These are phyloP conservation scores for Mariannaea elegans DNA, from an alignment of 2,329 filamentous ascomycete species.

Conservation along the genomic window DNA sequence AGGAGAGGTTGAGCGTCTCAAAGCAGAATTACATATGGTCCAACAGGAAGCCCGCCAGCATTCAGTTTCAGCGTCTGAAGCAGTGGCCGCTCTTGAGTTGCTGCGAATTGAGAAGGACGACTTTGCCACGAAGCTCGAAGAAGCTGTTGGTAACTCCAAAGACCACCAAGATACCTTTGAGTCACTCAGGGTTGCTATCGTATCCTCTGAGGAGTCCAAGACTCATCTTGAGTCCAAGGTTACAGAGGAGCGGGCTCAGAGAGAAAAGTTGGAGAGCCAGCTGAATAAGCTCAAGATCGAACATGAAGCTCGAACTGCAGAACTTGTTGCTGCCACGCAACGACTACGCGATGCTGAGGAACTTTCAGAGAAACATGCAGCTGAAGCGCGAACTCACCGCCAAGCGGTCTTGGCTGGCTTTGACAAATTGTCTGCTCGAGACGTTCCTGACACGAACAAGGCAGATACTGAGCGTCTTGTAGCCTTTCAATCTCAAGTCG, in stretches of 20 bases:
- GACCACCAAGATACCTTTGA: constrained; percentile 77
- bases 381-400: constrained; percentile 87
- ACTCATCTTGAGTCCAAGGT: constrained; percentile 81
- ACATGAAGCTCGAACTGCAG: constrained; percentile 80
- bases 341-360: constrained; percentile 88
- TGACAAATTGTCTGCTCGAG: constrained; percentile 72
- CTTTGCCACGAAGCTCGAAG: constrained; percentile 73
- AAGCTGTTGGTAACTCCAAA: constrained; percentile 71
- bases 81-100: constrained; percentile 76
- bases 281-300: constrained; percentile 80
- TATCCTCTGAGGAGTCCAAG: constrained; percentile 81
- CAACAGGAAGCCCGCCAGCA: constrained; percentile 85
- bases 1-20: constrained; percentile 84
- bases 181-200: constrained; percentile 79
- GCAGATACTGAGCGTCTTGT: constrained; percentile 71
- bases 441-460: constrained; percentile 56
- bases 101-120: constrained; percentile 89
- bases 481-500: constrained; percentile 82
- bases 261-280: constrained; percentile 80
- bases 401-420: constrained; percentile 84
- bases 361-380: constrained; percentile 84
- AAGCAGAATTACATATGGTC: constrained; percentile 82
- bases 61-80: constrained; percentile 78
- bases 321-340: constrained; percentile 78
- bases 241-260: constrained; percentile 80